Percentiles rank a stretch among this genome's conserved stretches.
These are phyloP conservation scores for Thuja plicata DNA, from an alignment of 83 land plant genomes.

Conservation along the genomic window DNA sequence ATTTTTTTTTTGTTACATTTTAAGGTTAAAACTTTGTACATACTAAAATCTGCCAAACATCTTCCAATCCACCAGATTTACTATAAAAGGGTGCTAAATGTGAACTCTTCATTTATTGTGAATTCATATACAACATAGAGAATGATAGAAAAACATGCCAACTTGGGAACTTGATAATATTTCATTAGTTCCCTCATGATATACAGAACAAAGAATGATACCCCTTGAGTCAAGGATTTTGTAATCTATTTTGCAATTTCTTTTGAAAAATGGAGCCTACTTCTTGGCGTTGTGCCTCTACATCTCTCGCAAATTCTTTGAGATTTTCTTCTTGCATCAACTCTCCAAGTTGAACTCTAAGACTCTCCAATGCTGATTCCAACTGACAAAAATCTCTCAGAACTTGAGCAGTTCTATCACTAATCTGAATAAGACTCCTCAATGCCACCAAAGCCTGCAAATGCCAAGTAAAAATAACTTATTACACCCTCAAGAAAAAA, in stretches of 20 bases:
- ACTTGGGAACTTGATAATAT: neutral
- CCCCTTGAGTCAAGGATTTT: neutral
- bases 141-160: neutral
- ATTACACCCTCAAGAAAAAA: neutral
- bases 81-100: neutral
- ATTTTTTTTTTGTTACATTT: neutral
- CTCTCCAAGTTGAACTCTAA: conserved; percentile 35
- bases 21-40: neutral
- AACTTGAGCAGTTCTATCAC: conserved; percentile 25
- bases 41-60: neutral
- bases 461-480: neutral
- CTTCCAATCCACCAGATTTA: neutral
- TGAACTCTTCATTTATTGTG: neutral
- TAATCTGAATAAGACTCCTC: conserved; percentile 51
- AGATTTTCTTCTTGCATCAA: conserved; percentile 34
- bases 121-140: neutral
- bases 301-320: conserved; percentile 39
- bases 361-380: conserved; percentile 41
- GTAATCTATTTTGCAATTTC: conserved; percentile 29
- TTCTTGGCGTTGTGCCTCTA: conserved; percentile 55
- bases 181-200: conserved; percentile 2
- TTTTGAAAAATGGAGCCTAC: conserved; percentile 38
- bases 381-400: conserved; percentile 48
- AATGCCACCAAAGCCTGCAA: conserved; percentile 61
- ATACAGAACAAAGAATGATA: no score